Base-by-base conservation (phyloP, 495 filamentous ascomycete species). In the Aspergillus sclerotioniger region DNA sequence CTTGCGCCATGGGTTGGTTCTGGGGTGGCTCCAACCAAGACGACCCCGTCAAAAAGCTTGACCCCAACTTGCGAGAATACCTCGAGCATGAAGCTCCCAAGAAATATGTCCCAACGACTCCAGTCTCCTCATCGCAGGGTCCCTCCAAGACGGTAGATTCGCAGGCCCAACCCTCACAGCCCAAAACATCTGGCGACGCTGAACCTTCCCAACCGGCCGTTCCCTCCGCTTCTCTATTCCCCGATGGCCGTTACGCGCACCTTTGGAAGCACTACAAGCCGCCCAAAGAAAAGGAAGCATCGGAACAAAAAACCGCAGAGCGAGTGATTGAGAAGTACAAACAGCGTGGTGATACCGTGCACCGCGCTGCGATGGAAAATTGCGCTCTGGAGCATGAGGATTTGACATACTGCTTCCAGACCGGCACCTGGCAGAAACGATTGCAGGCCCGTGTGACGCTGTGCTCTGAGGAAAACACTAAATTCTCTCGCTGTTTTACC, bases 201-300 rank as follows among this genome's bases (percentile, higher is more conserved):
- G 60, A 76, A 33, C 16, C 71, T 21, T 66, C 71, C n/a, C 74
- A 66, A 73, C 71, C 68, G 65, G 78, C 60, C 77, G 78, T 82
- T 64, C 85, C 86, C 8, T 57, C 73, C 41, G 74, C 82, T 57
- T 87, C 86, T 6, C 77, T 86, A 19, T 89, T 72, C 68, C 82
- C 75, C 61, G 94, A 97, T 73, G 92, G 91, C 59, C 89, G 94
- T 57, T 98, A 97, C 71, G 91, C 92, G 47, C 82, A 96, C 76
- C 80, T 98, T 31, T 98, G 94, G 94, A 88, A 87, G 69, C 89
- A 82, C 46, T 97, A 98, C 81, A 78, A 81, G 52, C 83, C 92
- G 1, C 83, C 84, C 9, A 61, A 71, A 3, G 77, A 83, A 21
- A 71, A 91, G 49, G 86, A 95, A 57, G 76, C 77, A 21, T 78